Percentiles rank a stretch among this genome's conserved stretches.
Conservation (phyloP, 495 filamentous ascomycete species). For the Thozetella sp. region DNA sequence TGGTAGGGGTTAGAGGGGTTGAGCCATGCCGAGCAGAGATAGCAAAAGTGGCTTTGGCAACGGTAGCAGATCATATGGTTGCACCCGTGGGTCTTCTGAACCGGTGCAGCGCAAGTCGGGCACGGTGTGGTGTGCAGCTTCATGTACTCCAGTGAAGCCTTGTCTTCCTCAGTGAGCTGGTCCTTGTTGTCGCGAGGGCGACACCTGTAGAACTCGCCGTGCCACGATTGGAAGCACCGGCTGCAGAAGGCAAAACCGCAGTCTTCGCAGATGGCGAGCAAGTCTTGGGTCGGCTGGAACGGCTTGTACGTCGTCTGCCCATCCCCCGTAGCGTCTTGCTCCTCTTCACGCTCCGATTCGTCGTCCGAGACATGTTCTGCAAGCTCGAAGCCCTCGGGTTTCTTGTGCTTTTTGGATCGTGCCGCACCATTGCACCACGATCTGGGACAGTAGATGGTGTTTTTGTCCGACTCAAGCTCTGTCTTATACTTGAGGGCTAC, state of each 20-base stretch:
- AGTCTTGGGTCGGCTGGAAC: constrained; percentile 24
- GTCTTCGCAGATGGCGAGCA: constrained; percentile 81
- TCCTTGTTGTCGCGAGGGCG: constrained; percentile 59
- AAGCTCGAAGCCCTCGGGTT: constrained; percentile 57
- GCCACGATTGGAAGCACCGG: constrained; percentile 71
- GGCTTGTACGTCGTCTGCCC: constrained; percentile 27
- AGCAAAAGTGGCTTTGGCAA: constrained; percentile 93
- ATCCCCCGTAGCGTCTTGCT: constrained; percentile 38
- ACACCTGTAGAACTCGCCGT: constrained; percentile 74
- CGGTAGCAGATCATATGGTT: constrained; percentile 97
- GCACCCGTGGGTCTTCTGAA: constrained; percentile 90
- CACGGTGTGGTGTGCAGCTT: constrained; percentile 79
- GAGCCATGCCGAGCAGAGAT: constrained; percentile 90
- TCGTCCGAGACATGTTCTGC: constrained; percentile 49
- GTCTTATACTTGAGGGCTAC: constrained; percentile 89
- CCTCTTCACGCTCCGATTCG: constrained; percentile 38
- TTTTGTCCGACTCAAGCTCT: constrained; percentile 85
- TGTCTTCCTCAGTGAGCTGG: constrained; percentile 79
- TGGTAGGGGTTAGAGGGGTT: constrained; percentile 76
- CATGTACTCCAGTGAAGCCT: constrained; percentile 81
- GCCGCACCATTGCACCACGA: constrained; percentile 94
- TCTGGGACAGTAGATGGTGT: constrained; percentile 91
- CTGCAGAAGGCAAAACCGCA: constrained; percentile 92
- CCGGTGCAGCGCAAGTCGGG: constrained; percentile 84
- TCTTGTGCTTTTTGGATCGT: constrained; percentile 75